Conservation (phyloP, 2,329 filamentous ascomycete species). For the Diaporthe nobilis region DNA sequence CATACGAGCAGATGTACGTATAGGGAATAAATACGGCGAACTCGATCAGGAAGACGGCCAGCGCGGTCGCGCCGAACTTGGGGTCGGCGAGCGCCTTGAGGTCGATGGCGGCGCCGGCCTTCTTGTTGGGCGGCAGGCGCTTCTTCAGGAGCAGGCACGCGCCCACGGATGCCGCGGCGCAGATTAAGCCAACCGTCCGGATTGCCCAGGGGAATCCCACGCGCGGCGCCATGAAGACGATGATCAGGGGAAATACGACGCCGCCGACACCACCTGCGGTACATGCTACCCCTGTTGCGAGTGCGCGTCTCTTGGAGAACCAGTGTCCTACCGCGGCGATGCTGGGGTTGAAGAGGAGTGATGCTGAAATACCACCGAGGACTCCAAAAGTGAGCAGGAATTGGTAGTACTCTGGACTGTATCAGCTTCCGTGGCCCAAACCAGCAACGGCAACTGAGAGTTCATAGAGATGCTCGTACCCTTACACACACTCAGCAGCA, state of each 20-base stretch:
- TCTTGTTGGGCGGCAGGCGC: constrained; percentile 72
- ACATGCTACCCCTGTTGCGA: constrained; percentile 86
- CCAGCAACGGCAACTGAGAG: too few species aligned
- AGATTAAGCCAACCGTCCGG: constrained; percentile 64
- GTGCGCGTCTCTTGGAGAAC: constrained; percentile 81
- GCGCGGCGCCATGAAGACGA: constrained; percentile 63
- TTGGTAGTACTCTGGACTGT: constrained; percentile 81
- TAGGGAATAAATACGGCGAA: constrained; percentile 85
- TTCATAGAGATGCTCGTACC: too few species aligned
- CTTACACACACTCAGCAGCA: constrained; percentile 80
- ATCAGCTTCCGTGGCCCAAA: too few species aligned
- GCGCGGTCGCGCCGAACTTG: constrained; percentile 74
- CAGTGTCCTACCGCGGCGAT: constrained; percentile 86
- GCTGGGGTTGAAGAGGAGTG: constrained; percentile 87
- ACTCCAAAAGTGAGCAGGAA: constrained; percentile 87
- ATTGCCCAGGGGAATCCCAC: constrained; percentile 69
- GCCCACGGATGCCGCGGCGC: constrained; percentile 57
- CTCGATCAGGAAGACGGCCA: constrained; percentile 80
- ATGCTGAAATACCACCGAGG: constrained; percentile 79
- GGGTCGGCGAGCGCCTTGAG: constrained; percentile 74
- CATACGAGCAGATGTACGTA: constrained; percentile 85
- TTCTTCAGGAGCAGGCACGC: constrained; percentile 67
- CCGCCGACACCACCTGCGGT: constrained; percentile 82
- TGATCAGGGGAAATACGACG: constrained; percentile 72
- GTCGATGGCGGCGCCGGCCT: constrained; percentile 74